Evolutionary conservation across 495 filamentous ascomycete species (phyloP), one percentile per base, ranked within the genome.

Genomic region (Talaromyces proteolyticus): DNA sequence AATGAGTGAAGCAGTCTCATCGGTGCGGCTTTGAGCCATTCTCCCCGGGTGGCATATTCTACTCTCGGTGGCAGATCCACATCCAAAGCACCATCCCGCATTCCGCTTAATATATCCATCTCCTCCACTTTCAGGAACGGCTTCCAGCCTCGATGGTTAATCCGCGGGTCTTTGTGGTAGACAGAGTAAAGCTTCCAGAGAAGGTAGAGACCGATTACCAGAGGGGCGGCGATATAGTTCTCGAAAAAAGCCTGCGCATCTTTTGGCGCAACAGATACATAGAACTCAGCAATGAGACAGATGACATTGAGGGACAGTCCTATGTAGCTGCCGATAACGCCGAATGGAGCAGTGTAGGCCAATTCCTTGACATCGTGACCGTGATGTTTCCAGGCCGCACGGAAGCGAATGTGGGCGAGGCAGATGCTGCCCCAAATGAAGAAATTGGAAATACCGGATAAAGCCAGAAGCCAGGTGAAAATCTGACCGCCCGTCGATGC

Each of bases 351-450:
- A 50, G 72, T 63, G 69, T 81, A 93, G 1, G 86, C 82, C 20
- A 93, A 76, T 62, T 91, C 86, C 23, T 87, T 81, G 0, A 85
- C 51, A n/a, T 66, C 66, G 52, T 75, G 78, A 23, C 82, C 83
- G 40, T 81, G 66, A 63, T 61, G 51, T 23, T 55, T 57, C 78
- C 76, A 79, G 52, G 69, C 86, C 17, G 64, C 60, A 17, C 87
- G 80, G 78, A 89, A 88, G 21, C 86, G 80, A 59, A 91, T 87
- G 57, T 90, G 87, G 2, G 85, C 76, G 12, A 87, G 57, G 64
- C 79, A 85, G 63, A 89, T 84, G 43, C 80, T 81, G 14, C 79
- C 83, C 82, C 82, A 91, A 47, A 80, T 75, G 67, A 89, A 88
- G 60, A 89, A 77, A 62, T 76, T 70, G 22, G 76, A 72, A 17